Conservation (phyloP, 257 asterid species). For the Przewalskia tangutica region DNA sequence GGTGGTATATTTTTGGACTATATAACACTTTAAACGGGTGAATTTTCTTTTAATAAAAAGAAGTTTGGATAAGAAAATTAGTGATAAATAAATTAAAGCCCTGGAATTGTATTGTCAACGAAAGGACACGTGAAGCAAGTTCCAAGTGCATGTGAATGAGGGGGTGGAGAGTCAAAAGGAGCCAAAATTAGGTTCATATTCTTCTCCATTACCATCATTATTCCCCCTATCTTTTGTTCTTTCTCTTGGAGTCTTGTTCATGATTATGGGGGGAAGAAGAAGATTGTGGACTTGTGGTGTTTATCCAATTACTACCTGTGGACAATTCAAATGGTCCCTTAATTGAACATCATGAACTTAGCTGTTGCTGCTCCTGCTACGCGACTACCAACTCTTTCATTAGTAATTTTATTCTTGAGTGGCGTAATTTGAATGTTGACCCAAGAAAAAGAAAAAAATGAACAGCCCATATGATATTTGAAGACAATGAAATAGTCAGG, state of each 20-base stretch:
- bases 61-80: neutral
- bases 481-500: neutral
- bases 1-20: neutral
- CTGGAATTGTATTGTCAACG: neutral
- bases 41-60: neutral
- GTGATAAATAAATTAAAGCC: neutral
- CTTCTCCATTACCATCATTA: constrained; percentile 5
- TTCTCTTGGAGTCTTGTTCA: constrained; percentile 1
- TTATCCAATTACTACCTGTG: constrained; percentile 1
- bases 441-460: neutral
- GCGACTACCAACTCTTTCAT: neutral
- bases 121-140: neutral
- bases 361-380: neutral
- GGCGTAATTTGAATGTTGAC: neutral
- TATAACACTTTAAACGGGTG: neutral
- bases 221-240: neutral
- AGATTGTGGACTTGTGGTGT: neutral
- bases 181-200: neutral
- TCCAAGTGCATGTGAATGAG: constrained; percentile 5
- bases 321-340: constrained; percentile 4
- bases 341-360: neutral
- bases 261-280: neutral
- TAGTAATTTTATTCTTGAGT: neutral
- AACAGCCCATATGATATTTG: neutral
- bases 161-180: neutral